Evolutionary conservation across 2,329 filamentous ascomycete genomes (phyloP), one percentile per base, ranked within the genome.

Genomic region (Microdochium trichocladiopsis): DNA sequence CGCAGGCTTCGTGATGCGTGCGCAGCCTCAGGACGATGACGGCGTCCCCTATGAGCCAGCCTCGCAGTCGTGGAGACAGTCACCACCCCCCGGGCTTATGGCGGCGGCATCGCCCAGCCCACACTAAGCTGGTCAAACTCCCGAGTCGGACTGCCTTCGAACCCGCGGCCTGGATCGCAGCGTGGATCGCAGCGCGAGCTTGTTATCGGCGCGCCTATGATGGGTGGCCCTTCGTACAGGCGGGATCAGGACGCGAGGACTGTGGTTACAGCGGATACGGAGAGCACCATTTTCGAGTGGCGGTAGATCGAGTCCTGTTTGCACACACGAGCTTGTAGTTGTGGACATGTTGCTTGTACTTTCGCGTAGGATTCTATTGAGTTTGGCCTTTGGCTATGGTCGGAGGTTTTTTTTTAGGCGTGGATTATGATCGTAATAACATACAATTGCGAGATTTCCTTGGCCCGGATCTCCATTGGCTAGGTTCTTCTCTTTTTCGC

Each of bases 21-120:
- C 54, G 25, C 58, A 57, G 41, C 58, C 59, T 4, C 60, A 58
- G 59, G 56, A 59, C n/a, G 58, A 60, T 4, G 56, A 58, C 2
- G 41, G 14, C 41, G 12, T 22, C 14, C 18, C 50, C 52, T 25
- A 56, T 58, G 18, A 59, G 57, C 16, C 60, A 2, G 58, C 56
- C 33, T 55, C 56, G 43, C 56, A 56, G 14, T 58, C 59, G 5
- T 60, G 57, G 59, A 47, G 57, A n/a, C 51, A 54, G 28, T 60
- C 59, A 9, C 50, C 51, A 36, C 52, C 56, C 21, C 54, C 58
- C 16, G 41, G 18, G 16, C 6, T 18, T 45, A 45, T 22, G 41
- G 41, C 6, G 10, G n/a, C n/a, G n/a, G n/a, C n/a, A n/a, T n/a
- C n/a, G n/a, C 14, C 28, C 22, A 22, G 53, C 55, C 14, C 5